These are phyloP conservation scores for Thymus mandschuricus DNA, from an alignment of 257 asterid genomes.

Conservation along the genomic window DNA sequence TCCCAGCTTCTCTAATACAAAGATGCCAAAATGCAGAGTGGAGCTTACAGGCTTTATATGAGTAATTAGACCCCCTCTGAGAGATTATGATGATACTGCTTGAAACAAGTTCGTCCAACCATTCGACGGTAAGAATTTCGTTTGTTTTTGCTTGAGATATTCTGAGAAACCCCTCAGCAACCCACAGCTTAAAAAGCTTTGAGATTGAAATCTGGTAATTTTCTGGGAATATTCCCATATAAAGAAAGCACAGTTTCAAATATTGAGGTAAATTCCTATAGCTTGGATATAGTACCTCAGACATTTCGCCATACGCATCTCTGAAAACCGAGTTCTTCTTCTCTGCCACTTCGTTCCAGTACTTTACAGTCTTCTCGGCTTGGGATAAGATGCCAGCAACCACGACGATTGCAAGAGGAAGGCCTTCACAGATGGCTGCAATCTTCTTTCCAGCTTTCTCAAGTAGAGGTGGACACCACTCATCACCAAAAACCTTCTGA, in stretches of 20 bases:
- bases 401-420: conserved; percentile 12
- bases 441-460: conserved; percentile 10
- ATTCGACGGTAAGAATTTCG: background rate
- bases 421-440: conserved; percentile 19
- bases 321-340: conserved; percentile 1
- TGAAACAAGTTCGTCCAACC: conserved; percentile 12
- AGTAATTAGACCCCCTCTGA: background rate
- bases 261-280: conserved; percentile 1
- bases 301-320: conserved; percentile 2
- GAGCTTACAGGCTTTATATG: background rate
- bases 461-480: conserved; percentile 11
- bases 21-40: background rate
- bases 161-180: conserved; percentile 15
- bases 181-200: conserved; percentile 3
- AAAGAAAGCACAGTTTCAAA: conserved; percentile 1
- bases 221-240: conserved; percentile 19
- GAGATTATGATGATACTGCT: background rate
- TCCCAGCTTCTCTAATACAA: background rate
- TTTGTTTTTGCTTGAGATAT: conserved; percentile 4
- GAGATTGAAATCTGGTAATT: background rate
- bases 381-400: conserved; percentile 6
- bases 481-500: conserved; percentile 9
- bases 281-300: conserved; percentile 15
- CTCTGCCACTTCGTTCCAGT: conserved; percentile 5
- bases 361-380: background rate